Evolutionary conservation across 179 eudicot species (phyloP).

Genomic region (Actinidia chinensis): DNA sequence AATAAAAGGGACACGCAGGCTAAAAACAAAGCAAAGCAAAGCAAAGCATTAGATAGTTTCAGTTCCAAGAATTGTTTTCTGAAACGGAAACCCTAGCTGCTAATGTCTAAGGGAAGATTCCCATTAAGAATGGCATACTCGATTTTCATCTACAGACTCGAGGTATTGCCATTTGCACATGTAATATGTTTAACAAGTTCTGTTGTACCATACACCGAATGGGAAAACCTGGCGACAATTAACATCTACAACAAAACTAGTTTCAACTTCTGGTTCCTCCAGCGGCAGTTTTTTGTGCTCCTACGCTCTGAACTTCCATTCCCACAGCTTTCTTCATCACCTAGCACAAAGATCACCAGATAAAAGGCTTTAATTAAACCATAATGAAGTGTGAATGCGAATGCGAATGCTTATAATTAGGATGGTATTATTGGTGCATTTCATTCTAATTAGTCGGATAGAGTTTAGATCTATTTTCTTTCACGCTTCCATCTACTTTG

Average conservation of each 20-base stretch:
- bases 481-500: no score
- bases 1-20: background rate
- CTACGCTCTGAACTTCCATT: background rate
- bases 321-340: slow-evolving; percentile 7
- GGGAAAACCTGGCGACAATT: background rate
- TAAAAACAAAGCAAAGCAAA: background rate
- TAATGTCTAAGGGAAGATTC: background rate
- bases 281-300: background rate
- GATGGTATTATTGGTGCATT: background rate
- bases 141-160: no score
- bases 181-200: background rate
- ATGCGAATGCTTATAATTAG: background rate
- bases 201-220: background rate
- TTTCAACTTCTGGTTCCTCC: background rate
- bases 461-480: background rate
- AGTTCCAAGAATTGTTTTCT: background rate
- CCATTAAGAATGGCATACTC: no score
- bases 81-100: background rate
- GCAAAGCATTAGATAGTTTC: background rate
- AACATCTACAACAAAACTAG: background rate
- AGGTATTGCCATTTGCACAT: background rate
- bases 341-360: background rate
- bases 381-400: no score
- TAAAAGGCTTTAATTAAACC: background rate
- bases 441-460: background rate